Evolutionary conservation across 139 green algal species (phyloP).

Genomic region (Pleodorina starrii): DNA sequence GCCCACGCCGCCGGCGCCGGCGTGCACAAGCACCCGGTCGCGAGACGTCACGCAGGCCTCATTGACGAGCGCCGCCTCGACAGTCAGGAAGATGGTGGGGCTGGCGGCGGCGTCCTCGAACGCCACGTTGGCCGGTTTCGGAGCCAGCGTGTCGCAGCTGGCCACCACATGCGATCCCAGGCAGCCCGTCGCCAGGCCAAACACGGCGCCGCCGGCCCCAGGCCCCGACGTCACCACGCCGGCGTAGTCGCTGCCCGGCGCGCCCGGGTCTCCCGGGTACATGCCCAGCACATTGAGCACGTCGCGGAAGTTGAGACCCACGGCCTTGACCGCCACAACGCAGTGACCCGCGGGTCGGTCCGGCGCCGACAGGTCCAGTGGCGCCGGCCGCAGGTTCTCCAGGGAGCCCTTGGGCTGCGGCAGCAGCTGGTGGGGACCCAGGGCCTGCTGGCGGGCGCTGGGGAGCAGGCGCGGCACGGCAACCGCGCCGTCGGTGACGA

Average conservation of each 20-base stretch:
- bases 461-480: not conserved
- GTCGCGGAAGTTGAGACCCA: conserved; percentile 93
- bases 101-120: conserved; percentile 78
- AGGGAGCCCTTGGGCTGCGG: conserved; percentile 52
- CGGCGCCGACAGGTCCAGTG: conserved; percentile 21
- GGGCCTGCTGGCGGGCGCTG: not conserved
- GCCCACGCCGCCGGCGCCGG: conserved; percentile 77
- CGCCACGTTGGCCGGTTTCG: conserved; percentile 71
- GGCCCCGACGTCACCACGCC: conserved; percentile 76
- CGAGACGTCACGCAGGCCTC: conserved; percentile 40
- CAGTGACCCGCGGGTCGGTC: not conserved
- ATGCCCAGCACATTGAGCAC: conserved; percentile 80
- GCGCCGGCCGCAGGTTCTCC: conserved; percentile 37
- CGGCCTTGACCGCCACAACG: conserved; percentile 76
- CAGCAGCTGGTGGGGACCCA: conserved; percentile 50
- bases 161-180: conserved; percentile 77
- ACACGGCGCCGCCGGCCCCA: conserved; percentile 73
- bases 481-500: not conserved
- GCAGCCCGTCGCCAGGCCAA: conserved; percentile 81
- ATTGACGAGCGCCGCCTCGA: conserved; percentile 54
- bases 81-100: conserved; percentile 72
- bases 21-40: conserved; percentile 74
- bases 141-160: conserved; percentile 60
- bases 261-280: conserved; percentile 90
- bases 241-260: conserved; percentile 82